Base-by-base conservation (phyloP, 768 basidiomycete species). In the Termitomyces sp. region DNA sequence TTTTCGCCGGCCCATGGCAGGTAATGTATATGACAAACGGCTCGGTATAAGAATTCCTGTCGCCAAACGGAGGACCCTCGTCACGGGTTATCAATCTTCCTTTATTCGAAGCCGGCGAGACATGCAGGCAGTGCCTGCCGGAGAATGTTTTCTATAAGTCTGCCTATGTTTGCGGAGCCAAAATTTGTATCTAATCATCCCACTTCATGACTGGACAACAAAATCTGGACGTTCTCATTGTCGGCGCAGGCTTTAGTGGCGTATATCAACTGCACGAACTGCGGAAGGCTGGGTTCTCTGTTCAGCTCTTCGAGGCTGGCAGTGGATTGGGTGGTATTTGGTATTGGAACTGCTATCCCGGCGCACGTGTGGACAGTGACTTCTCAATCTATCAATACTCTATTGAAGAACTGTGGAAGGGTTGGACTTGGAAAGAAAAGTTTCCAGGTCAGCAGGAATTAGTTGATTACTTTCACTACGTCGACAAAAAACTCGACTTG, bases 401-500 rank as follows among this genome's bases (percentile, higher is more conserved):
- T n/a, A 30, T 50, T 2, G 49, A 50, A 50, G 49, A 50, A 32
- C 10, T 50, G 49, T 50, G 49, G 49, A 50, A n/a, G 49, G 49
- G 16, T 14, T 50, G 49, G 49, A 50, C 30, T n/a, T 50, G 49
- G 49, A 32, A n/a, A 23, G 50, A 67, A 38, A 58, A 59, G n/a
- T 67, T 55, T 28, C 66, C 66, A 9, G 61, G 58, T 35, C 49
- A 57, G 38, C 30, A 65, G 32, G 68, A 68, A 55, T 51, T 70
- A 10, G 43, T 61, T 28, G 49, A 50, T 3, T 50, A 63, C 47
- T 70, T 69, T 33, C 44, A 63, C 18, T 66, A 66, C 30, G 54
- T 66, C 26, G 67, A 68, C n/a, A 60, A 63, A 60, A 70, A 67
- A 51, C 62, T 69, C 26, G 64, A 63, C 18, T 33, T 70, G 12